These are phyloP conservation scores for Schizochytrium sp. DNA, from an alignment of 108 stramenopile genomes.

Conservation along the genomic window DNA sequence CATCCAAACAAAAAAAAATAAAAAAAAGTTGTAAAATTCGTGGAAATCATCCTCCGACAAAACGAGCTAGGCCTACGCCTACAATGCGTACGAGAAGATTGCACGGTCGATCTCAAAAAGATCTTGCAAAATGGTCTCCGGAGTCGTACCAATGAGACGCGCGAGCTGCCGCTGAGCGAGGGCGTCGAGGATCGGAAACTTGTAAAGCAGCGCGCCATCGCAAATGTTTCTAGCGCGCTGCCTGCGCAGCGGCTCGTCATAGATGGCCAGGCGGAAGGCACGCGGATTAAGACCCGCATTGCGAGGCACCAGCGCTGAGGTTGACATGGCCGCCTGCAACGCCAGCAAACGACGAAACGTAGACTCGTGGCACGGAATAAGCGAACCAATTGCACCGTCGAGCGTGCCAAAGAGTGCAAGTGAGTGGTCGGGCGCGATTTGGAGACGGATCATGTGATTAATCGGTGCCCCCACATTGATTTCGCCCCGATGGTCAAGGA, in stretches of 20 bases:
- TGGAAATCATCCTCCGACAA: too few relatives aligned
- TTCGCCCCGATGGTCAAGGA: neutral
- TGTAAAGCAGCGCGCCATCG: neutral
- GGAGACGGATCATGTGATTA: neutral
- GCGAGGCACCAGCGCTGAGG: neutral
- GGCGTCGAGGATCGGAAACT: neutral
- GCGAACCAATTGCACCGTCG: neutral
- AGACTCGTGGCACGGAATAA: neutral
- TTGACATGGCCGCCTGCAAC: neutral
- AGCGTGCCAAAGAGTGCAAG: neutral
- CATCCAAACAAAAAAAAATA: too few relatives aligned
- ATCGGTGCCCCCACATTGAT: neutral
- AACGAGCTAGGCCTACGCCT: neutral
- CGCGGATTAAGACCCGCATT: neutral
- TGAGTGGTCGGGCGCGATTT: neutral
- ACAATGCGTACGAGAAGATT: neutral
- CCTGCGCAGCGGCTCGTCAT: neutral
- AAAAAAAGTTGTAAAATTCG: too few relatives aligned
- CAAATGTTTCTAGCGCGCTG: neutral
- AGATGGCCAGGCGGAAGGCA: neutral
- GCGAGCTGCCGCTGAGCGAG: neutral
- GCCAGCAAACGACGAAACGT: neutral
- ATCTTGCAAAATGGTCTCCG: neutral
- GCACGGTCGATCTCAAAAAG: neutral
- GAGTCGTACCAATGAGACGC: conserved; percentile 5